phyloP scores from a whole-genome alignment of 768 basidiomycete genomes.

The Auricularia sp. region DNA sequence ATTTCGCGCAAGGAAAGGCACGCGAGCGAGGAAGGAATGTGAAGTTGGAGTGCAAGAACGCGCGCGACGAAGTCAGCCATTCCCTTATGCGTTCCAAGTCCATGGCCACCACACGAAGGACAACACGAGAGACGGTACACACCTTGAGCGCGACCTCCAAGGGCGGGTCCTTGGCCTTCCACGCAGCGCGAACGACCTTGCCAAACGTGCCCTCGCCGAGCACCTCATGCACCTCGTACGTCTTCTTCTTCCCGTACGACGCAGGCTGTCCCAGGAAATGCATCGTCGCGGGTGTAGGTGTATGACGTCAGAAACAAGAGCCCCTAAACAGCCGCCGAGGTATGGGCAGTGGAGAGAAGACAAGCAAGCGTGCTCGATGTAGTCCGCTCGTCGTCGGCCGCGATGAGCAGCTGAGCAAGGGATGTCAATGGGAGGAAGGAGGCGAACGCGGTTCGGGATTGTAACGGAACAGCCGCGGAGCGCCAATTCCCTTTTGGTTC shows the following conservation, averaged over 20 bases:
- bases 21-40: too few species aligned
- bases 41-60: not conserved
- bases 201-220: constrained; percentile 84
- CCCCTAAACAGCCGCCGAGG: too few species aligned
- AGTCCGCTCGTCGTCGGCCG: too few species aligned
- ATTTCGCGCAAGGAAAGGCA: not conserved
- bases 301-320: too few species aligned
- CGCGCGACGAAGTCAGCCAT: not conserved
- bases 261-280: constrained; percentile 67
- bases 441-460: not conserved
- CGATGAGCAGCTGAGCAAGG: too few species aligned
- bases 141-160: not conserved
- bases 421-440: not conserved
- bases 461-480: not conserved
- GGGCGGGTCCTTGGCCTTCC: constrained; percentile 19
- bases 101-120: too few species aligned
- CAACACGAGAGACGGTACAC: not conserved
- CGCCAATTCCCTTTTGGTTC: too few species aligned
- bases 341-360: too few species aligned
- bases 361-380: too few species aligned
- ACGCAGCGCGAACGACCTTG: constrained; percentile 64
- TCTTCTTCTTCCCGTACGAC: constrained; percentile 79
- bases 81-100: too few species aligned
- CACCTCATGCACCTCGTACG: constrained; percentile 59
- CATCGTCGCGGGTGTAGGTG: not conserved